These are phyloP conservation scores for Clavispora phyllophila DNA, from an alignment of 805 yeast species.

Conservation along the genomic window DNA sequence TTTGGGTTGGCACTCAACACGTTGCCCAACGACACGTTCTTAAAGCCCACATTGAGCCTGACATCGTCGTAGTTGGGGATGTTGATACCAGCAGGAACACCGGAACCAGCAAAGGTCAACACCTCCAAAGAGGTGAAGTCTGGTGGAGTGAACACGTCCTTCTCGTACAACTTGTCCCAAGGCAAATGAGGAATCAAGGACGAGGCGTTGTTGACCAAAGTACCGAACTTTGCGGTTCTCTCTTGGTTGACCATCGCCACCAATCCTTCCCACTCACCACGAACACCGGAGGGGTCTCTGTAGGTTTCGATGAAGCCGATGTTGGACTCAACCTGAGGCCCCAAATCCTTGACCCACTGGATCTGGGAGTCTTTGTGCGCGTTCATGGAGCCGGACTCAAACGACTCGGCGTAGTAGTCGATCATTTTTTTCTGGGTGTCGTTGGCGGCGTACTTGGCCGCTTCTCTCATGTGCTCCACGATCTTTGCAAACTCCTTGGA, in stretches of 20 bases:
- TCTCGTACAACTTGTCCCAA: slow-evolving; percentile 73
- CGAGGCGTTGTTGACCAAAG: slow-evolving; percentile 63
- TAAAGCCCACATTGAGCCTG: slow-evolving; percentile 77
- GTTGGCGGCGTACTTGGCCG: slow-evolving; percentile 64
- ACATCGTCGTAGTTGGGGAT: slow-evolving; percentile 92
- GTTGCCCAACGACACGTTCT: slow-evolving; percentile 85
- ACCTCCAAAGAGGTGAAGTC: slow-evolving; percentile 91
- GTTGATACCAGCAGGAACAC: slow-evolving; percentile 90
- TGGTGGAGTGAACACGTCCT: slow-evolving; percentile 84
- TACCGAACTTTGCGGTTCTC: slow-evolving; percentile 73
- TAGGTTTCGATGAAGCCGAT: slow-evolving; percentile 91
- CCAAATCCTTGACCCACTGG: slow-evolving; percentile 81
- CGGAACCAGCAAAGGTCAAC: slow-evolving; percentile 82
- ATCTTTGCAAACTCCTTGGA: slow-evolving; percentile 57
- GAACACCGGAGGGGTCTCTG: slow-evolving; percentile 85
- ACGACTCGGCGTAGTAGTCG: slow-evolving; percentile 60
- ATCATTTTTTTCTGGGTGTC: slow-evolving; percentile 66
- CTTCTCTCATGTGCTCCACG: slow-evolving; percentile 50
- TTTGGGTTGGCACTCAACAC: slow-evolving; percentile 64
- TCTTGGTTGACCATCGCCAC: slow-evolving; percentile 89
- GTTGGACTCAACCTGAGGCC: slow-evolving; percentile 68
- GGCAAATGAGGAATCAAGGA: slow-evolving; percentile 64
- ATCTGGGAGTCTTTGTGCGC: slow-evolving; percentile 83
- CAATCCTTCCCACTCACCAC: slow-evolving; percentile 92
- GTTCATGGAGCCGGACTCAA: slow-evolving; percentile 75